Conservation (phyloP, 164 flowering plant genomes). For the Aristolochia californica region DNA sequence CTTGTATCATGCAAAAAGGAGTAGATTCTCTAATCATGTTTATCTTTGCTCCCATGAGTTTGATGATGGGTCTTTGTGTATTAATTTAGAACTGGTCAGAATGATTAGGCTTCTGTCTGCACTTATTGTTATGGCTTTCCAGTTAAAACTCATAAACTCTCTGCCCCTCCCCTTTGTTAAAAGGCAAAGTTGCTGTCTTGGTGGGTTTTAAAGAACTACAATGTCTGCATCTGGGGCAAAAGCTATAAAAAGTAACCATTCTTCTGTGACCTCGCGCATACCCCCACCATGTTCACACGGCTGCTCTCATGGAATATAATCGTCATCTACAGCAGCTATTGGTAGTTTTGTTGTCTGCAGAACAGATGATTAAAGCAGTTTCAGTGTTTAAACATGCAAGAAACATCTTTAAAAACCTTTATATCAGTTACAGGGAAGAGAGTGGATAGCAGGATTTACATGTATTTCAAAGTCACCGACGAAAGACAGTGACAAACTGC, state of each 20-base stretch:
- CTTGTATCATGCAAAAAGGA: constrained; percentile 26
- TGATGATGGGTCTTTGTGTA: constrained; percentile 8
- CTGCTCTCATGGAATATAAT: not conserved
- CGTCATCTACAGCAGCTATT: not conserved
- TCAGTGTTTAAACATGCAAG: no score
- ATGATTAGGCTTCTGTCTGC: constrained; percentile 18
- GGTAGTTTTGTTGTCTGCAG: not conserved
- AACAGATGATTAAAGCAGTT: not conserved
- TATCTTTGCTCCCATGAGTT: constrained; percentile 2
- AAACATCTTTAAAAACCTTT: no score
- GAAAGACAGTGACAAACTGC: no score
- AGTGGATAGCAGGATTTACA: no score
- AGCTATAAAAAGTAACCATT: no score
- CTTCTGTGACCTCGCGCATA: no score
- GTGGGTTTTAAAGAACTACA: not conserved
- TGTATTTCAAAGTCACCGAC: no score
- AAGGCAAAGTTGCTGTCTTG: not conserved
- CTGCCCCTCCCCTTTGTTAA: not conserved
- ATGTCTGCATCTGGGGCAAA: not conserved
- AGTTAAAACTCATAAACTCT: constrained; percentile 6
- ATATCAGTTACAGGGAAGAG: no score
- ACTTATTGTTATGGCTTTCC: constrained; percentile 7
- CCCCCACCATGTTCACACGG: not conserved
- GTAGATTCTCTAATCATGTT: constrained; percentile 21
- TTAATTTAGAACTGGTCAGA: constrained; percentile 14